phyloP scores from a whole-genome alignment of 1,284 basidiomycete species.

The Malassezia arunalokei region DNA sequence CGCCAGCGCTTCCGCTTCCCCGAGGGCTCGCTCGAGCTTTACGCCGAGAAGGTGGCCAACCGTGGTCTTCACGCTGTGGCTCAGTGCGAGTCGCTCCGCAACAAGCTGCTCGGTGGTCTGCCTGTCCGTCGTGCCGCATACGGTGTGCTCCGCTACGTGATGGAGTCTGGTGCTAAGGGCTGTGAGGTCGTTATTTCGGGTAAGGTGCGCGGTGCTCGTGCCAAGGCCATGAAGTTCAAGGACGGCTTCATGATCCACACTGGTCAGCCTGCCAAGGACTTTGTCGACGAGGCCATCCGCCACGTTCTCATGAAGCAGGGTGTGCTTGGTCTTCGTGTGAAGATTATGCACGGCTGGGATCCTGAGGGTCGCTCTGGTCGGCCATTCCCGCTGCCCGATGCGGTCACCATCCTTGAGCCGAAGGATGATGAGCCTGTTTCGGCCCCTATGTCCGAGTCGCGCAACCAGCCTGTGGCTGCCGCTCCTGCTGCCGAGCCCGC shows the following conservation, averaged over 20 bases:
- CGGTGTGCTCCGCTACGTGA: conserved; percentile 99
- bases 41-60: conserved; percentile 98
- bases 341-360: conserved; percentile 98
- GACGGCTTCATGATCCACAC: conserved; percentile 99
- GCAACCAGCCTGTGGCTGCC: conserved; percentile 26
- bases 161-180: conserved; percentile 99
- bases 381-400: conserved; percentile 86
- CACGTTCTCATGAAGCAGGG: conserved; percentile 98
- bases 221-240: conserved; percentile 99
- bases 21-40: conserved; percentile 95
- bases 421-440: conserved; percentile 53
- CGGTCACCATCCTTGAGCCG: conserved; percentile 79
- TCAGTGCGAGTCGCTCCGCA: conserved; percentile 94
- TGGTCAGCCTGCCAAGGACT: conserved; percentile 92
- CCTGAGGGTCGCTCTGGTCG: conserved; percentile 64
- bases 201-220: conserved; percentile 98
- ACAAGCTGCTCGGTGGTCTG: conserved; percentile 98
- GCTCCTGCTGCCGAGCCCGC: conserved; percentile 6
- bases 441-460: conserved; percentile 41
- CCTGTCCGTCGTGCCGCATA: conserved; percentile 98
- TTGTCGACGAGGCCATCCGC: conserved; percentile 93
- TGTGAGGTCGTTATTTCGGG: conserved; percentile 99
- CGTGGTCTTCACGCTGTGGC: conserved; percentile 97
- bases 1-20: conserved; percentile 99
- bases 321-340: conserved; percentile 99